Conservation (phyloP, 2,329 filamentous ascomycete genomes). For the Xylariaceae sp. region DNA sequence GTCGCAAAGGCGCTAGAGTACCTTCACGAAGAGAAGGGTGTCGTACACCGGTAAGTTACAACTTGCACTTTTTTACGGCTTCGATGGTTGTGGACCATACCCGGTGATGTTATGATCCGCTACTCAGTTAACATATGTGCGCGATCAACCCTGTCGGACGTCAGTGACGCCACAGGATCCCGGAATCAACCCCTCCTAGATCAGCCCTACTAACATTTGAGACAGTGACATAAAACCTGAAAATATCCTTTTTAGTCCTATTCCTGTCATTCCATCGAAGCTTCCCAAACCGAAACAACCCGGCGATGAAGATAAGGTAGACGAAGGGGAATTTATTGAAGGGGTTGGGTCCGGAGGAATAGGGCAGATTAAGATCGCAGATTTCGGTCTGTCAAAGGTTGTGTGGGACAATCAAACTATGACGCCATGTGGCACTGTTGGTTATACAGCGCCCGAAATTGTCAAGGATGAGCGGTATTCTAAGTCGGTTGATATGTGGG, state of each 20-base stretch:
- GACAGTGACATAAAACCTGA: slow-evolving; percentile 95
- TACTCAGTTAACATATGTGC: slow-evolving; percentile 28
- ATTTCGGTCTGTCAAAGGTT: slow-evolving; percentile 96
- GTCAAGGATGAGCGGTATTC: slow-evolving; percentile 99
- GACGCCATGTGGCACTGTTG: slow-evolving; percentile 98
- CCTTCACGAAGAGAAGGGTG: slow-evolving; percentile 89
- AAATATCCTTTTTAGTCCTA: slow-evolving; percentile 91
- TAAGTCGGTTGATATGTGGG: slow-evolving; percentile 99
- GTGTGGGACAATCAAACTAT: slow-evolving; percentile 98
- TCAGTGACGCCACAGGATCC: slow-evolving; percentile 19
- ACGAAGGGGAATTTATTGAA: slow-evolving; percentile 89
- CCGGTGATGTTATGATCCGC: not conserved
- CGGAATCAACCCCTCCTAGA: not conserved
- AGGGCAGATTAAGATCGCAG: slow-evolving; percentile 93
- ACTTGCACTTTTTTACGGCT: not conserved
- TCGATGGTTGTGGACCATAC: not conserved
- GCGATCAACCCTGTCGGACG: slow-evolving; percentile 12
- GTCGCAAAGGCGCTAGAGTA: slow-evolving; percentile 95
- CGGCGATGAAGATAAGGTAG: slow-evolving; percentile 95
- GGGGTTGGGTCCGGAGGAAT: slow-evolving; percentile 88
- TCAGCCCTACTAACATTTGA: slow-evolving; percentile 20
- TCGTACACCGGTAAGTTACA: slow-evolving; percentile 85
- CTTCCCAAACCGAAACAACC: slow-evolving; percentile 78
- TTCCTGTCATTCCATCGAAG: slow-evolving; percentile 78
- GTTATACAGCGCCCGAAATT: slow-evolving; percentile 97